These are phyloP conservation scores for Apiospora malaysiana DNA, from an alignment of 2,329 filamentous ascomycete species.

Conservation along the genomic window DNA sequence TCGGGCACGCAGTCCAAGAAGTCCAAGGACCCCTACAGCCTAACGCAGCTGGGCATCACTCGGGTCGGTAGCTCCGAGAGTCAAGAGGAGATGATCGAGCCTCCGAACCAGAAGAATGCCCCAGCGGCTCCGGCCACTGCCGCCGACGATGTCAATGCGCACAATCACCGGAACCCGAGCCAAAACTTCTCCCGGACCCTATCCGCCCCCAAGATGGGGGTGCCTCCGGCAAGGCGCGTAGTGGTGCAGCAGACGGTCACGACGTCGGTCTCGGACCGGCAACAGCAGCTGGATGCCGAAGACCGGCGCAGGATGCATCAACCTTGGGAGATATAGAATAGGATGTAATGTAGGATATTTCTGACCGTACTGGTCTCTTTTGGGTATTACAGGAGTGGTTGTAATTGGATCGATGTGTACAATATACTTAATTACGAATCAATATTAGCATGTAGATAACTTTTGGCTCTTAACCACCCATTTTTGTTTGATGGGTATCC, in stretches of 20 bases:
- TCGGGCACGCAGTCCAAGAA: slow-evolving; percentile 5
- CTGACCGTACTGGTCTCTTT: not conserved
- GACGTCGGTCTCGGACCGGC: not conserved
- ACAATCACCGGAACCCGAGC: not conserved
- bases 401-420: not conserved
- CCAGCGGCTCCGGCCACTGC: not conserved
- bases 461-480: not conserved
- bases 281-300: not conserved
- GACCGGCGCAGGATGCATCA: not conserved
- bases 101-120: not conserved
- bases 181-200: not conserved
- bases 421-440: not conserved
- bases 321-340: not conserved
- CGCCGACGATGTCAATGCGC: not conserved
- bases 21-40: slow-evolving; percentile 30
- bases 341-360: not conserved
- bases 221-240: not conserved
- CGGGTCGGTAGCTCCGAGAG: not conserved
- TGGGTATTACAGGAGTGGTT: not conserved
- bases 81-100: slow-evolving; percentile 8
- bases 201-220: not conserved
- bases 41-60: slow-evolving; percentile 29
- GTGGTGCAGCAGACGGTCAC: slow-evolving; percentile 5
- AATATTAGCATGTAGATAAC: not conserved
- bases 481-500: not conserved